Base-by-base conservation (phyloP, 2,329 filamentous ascomycete genomes). In the Fusarium domesticum region DNA sequence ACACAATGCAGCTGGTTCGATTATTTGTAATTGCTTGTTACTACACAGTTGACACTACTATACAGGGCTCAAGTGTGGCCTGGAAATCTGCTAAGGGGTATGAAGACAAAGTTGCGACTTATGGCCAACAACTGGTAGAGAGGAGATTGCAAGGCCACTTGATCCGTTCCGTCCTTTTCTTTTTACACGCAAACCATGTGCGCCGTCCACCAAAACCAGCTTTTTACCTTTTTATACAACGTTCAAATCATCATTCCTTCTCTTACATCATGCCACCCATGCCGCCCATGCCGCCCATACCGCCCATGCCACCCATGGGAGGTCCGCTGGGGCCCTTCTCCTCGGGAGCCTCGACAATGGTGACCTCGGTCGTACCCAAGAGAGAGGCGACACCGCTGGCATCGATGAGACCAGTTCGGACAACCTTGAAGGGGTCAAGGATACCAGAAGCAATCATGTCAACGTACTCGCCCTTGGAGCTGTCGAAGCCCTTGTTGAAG, bases 401-500 rank as follows among this genome's bases (percentile, higher is more conserved):
- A 63, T 98, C 93, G 64, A 91, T 81, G 47, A 98, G 85, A 64
- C 89, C 92, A 53, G 93, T 98, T 64, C 93, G 90, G 66, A 98
- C 93, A 60, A 98, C 93, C 87, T 98, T 98, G 80, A 98, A 87
- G 56, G 93, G 93, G 70, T 98, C 93, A 48, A 98, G 87, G 70
- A 98, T 98, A 86, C 93, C 93, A 58, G 89, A 83, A 53, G 81
- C 70, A 66, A 98, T 96, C 93, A 98, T 97, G 78, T 98, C 92
- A 58, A 96, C 90, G 74, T 96, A 98, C 77, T 97, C 88, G 72
- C 92, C 90, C 79, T 91, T 96, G 69, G 89, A 76, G 74, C 87
- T 93, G 81, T 98, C 89, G 76, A 89, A 98, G 56, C 93, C 93
- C 78, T 87, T 93, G 87, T 96, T 95, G 83, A 98, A 98, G 73